Evolutionary conservation across 441 rosid genomes (phyloP).

Genomic region (Jatropha multifida): DNA sequence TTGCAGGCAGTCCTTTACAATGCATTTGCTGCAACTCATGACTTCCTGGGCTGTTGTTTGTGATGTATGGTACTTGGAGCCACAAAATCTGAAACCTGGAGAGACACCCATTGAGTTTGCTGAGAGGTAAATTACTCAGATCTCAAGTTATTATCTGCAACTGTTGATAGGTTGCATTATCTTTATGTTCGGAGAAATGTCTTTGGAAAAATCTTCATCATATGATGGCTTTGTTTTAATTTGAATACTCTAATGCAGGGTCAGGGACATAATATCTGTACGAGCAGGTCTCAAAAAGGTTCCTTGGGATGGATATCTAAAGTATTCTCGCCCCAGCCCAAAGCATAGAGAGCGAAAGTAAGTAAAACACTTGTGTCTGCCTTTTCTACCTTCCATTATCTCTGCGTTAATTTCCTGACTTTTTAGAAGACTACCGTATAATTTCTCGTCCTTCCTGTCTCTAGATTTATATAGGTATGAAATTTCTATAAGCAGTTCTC

Average conservation of each 20-base stretch:
- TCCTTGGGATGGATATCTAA: slow-evolving; percentile 98
- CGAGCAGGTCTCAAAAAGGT: slow-evolving; percentile 97
- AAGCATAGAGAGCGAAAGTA: slow-evolving; percentile 96
- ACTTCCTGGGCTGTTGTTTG: slow-evolving; percentile 99
- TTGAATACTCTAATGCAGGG: slow-evolving; percentile 48
- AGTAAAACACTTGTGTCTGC: slow-evolving; percentile 24
- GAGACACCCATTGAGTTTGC: slow-evolving; percentile 93
- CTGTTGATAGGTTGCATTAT: background rate
- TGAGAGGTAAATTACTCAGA: slow-evolving; percentile 57
- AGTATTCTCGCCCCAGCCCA: slow-evolving; percentile 93
- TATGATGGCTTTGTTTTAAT: slow-evolving; percentile 7
- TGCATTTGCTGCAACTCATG: slow-evolving; percentile 95
- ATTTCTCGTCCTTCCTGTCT: background rate
- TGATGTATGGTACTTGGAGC: slow-evolving; percentile 96
- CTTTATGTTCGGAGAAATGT: background rate
- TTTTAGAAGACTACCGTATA: background rate
- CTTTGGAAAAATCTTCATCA: background rate
- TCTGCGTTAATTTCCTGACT: background rate
- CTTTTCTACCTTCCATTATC: background rate
- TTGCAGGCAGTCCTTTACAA: slow-evolving; percentile 92
- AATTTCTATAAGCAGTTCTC: background rate
- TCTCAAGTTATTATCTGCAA: slow-evolving; percentile 10
- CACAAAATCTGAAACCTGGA: slow-evolving; percentile 74
- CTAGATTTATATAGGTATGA: background rate
- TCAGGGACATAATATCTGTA: slow-evolving; percentile 82